Evolutionary conservation across 352 stramenopile species (phyloP).

Genomic region (Globisporangium megalacanthum): DNA sequence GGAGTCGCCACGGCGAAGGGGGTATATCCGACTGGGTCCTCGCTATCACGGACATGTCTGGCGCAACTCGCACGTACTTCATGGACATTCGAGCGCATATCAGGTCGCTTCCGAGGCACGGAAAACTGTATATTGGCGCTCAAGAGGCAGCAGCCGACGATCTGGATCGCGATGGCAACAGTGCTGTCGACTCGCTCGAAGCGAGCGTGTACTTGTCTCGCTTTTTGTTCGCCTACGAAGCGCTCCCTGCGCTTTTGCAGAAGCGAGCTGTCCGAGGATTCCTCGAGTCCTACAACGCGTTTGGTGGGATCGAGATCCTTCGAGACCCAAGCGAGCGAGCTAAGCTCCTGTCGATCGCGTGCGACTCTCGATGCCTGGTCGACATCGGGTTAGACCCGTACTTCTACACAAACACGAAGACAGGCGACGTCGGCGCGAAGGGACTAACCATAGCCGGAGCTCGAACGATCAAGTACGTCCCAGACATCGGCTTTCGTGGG

Average conservation of each 20-base stretch:
- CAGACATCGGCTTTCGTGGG: conserved; percentile 38
- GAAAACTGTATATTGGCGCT: conserved; percentile 49
- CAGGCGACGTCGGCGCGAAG: conserved; percentile 42
- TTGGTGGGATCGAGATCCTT: conserved; percentile 43
- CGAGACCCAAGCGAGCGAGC: conserved; percentile 44
- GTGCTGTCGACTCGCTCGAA: conserved; percentile 49
- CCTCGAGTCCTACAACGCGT: conserved; percentile 34
- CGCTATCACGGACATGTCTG: conserved; percentile 54
- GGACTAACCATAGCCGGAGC: conserved; percentile 34
- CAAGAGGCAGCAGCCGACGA: conserved; percentile 56
- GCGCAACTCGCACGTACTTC: conserved; percentile 43
- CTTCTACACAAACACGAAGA: conserved; percentile 33
- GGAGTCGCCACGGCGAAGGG: conserved; percentile 28
- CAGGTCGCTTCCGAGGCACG: conserved; percentile 63
- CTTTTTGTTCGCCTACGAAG: conserved; percentile 44
- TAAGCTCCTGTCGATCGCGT: conserved; percentile 48
- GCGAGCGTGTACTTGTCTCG: conserved; percentile 41
- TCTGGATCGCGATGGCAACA: conserved; percentile 55
- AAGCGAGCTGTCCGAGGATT: conserved; percentile 46
- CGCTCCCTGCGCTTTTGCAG: conserved; percentile 28
- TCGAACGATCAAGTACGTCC: conserved; percentile 54
- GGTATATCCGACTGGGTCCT: conserved; percentile 73
- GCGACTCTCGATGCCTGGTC: conserved; percentile 38
- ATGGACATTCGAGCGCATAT: conserved; percentile 64
- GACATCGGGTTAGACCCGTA: conserved; percentile 49